A percentile compares a stretch with the other conserved stretches of the same genome.
Conservation (phyloP, 1,139 yeast species). For the Pneumocystis oryctolagi region DNA sequence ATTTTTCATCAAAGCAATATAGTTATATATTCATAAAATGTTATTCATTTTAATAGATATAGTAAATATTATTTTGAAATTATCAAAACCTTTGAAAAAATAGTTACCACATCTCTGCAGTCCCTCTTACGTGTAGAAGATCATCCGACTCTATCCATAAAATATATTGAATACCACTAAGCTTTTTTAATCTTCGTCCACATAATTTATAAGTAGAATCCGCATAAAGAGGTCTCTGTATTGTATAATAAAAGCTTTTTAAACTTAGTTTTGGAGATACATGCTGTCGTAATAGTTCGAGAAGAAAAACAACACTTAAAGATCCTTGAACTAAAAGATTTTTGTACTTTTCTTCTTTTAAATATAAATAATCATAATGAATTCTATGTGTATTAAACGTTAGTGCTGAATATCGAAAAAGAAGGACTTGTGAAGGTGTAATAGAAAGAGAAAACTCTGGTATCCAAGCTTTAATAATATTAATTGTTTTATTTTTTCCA, state of each 20-base stretch:
- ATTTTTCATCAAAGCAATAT: too few species aligned
- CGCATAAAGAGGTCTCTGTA: not conserved
- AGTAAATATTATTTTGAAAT: not conserved
- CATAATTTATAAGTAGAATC: not conserved
- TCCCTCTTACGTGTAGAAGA: not conserved
- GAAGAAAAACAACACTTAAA: not conserved
- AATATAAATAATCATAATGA: slow-evolving; percentile 51
- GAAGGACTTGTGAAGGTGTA: slow-evolving; percentile 23
- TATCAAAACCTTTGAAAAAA: not conserved
- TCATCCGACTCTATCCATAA: not conserved
- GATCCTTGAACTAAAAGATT: not conserved
- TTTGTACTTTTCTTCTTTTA: slow-evolving; percentile 18
- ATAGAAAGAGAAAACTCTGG: slow-evolving; percentile 9
- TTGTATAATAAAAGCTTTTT: not conserved
- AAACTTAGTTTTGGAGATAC: not conserved
- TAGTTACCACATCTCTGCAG: not conserved
- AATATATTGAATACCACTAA: not conserved
- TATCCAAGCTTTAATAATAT: not conserved
- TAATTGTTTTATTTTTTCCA: not conserved
- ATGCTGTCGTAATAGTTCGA: not conserved
- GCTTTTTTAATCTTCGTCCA: not conserved
- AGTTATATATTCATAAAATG: not conserved
- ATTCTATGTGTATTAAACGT: slow-evolving; percentile 72
- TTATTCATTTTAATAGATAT: not conserved
- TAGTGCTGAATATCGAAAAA: slow-evolving; percentile 54